A percentile compares a stretch with the other conserved stretches of the same genome.
Conservation (phyloP, 495 filamentous ascomycete species). For the Xylaria curta region DNA sequence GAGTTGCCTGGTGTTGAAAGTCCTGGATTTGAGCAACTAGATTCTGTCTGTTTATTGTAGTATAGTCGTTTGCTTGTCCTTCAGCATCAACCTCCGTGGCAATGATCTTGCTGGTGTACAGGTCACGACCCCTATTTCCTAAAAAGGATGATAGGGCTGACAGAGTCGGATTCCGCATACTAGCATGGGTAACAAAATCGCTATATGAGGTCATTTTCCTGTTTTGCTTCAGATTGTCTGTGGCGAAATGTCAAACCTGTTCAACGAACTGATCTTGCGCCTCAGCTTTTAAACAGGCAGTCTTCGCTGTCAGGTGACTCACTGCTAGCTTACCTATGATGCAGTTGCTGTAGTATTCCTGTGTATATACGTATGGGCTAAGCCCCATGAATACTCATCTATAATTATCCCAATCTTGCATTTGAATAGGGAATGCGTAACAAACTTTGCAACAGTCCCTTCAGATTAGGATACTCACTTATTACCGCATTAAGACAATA, state of each 20-base stretch:
- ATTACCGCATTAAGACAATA: background rate
- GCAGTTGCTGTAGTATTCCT: background rate
- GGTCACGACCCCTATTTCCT: background rate
- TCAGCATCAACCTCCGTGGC: background rate
- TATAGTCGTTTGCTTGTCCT: background rate
- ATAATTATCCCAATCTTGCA: background rate
- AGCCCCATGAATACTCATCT: background rate
- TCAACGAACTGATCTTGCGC: background rate
- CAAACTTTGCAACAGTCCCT: background rate
- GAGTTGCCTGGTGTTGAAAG: background rate
- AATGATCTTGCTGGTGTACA: background rate
- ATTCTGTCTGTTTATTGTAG: background rate
- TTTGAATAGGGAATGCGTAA: background rate
- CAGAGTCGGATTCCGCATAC: background rate
- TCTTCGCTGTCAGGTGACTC: background rate
- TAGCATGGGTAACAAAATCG: background rate
- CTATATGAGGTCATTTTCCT: background rate
- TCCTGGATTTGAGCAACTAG: background rate
- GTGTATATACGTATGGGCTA: background rate
- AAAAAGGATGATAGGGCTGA: background rate
- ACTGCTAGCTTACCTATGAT: background rate
- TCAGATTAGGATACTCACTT: background rate
- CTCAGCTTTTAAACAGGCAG: background rate
- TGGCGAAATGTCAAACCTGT: background rate
- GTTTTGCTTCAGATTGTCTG: background rate